Evolutionary conservation across 352 stramenopile genomes (phyloP), one percentile per base, ranked within the genome.

Genomic region (Phytophthora litchii): DNA sequence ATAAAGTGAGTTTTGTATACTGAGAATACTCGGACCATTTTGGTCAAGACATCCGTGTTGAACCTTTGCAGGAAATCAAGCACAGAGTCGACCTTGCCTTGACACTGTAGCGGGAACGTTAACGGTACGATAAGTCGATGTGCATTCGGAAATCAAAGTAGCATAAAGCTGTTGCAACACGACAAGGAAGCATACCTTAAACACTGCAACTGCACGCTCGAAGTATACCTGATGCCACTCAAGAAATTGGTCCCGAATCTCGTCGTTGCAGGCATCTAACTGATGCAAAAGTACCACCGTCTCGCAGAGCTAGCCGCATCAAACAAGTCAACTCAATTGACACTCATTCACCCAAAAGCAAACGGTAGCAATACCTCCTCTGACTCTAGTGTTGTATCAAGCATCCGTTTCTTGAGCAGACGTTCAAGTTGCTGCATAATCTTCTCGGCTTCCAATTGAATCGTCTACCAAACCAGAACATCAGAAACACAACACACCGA

Each of bases 361-460:
- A 31, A 8, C 3, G 2, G 20, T 23, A n/a, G 16, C 1, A 31
- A 40, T 50, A 91, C 85, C 60, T 92, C 74, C 25, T 76, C 67
- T 1, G 77, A 89, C 20, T 72, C 57, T 1, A 81, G 63, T 6
- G 57, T 72, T 3, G 52, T 29, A 52, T 89, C 80, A 27, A 72
- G 42, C 52, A 93, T 74, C 19, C 72, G 66, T 21, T 83, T 77
- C 25, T 80, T 70, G 23, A 96, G 69, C 44, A 88, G 53, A 16
- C 76, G 60, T 38, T 90, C 68, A 20, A 97, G 73, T 45, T 92
- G 75, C 19, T 78, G 72, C 23, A 96, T 91, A 58, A 95, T 96
- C 50, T 88, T 85, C 43, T 95, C 85, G 7, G 90, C 82, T 53
- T 96, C 85, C 14, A 83, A 41, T 78, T 95, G 86, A 65, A 97